Conservation (phyloP, 1,139 yeast genomes). For the Taphrina communis region DNA sequence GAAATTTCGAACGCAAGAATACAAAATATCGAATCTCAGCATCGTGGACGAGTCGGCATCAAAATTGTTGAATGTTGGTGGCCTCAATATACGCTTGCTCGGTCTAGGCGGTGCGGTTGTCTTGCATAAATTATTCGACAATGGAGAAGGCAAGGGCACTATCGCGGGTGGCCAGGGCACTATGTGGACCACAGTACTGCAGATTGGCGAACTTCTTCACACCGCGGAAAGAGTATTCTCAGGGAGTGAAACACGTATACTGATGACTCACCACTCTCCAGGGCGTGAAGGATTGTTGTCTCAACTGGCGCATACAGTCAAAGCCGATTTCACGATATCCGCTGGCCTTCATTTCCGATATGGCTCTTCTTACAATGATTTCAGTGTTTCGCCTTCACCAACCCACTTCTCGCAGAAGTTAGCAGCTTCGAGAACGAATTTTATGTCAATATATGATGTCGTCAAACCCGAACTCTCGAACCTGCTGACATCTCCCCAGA, state of each 20-base stretch:
- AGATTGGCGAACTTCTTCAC: conserved; percentile 67
- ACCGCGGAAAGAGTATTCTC: conserved; percentile 56
- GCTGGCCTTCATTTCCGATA: conserved; percentile 76
- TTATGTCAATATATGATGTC: conserved; percentile 69
- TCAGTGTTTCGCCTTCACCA: conserved; percentile 66
- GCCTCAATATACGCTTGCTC: conserved; percentile 61
- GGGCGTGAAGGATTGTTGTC: conserved; percentile 69
- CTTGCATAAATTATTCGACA: conserved; percentile 71
- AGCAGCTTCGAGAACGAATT: conserved; percentile 65
- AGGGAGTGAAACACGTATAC: conserved; percentile 61
- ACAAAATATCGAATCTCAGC: conserved; percentile 62
- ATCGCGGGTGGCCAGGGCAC: conserved; percentile 76
- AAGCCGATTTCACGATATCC: conserved; percentile 74
- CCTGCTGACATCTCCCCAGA: conserved; percentile 53
- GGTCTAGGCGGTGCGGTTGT: conserved; percentile 78
- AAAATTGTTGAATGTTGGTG: conserved; percentile 52
- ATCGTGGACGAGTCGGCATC: conserved; percentile 63
- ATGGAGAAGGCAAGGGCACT: conserved; percentile 58
- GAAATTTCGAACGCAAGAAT: conserved; percentile 63
- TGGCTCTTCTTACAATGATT: conserved; percentile 73
- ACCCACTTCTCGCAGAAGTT: conserved; percentile 68
- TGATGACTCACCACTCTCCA: conserved; percentile 72
- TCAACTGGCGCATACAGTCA: conserved; percentile 68
- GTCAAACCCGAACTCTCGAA: conserved; percentile 61
- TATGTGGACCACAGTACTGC: conserved; percentile 74